Base-by-base conservation (phyloP, 768 basidiomycete genomes). In the Rhizopogon salebrosus region DNA sequence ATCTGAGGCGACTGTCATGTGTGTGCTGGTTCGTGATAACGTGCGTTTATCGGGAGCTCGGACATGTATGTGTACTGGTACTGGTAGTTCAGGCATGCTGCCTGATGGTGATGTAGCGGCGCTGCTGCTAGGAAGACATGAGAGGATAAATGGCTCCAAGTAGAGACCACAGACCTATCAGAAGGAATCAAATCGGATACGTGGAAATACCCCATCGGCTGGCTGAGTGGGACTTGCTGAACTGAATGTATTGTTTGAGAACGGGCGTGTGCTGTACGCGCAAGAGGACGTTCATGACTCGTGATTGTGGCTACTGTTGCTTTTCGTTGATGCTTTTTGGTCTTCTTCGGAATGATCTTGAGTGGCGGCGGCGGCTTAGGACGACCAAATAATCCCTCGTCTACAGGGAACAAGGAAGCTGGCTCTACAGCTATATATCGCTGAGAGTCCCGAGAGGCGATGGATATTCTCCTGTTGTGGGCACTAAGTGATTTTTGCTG, bases 341-440 rank as follows among this genome's bases (percentile, higher is more conserved):
- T 37, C 29, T 46, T 46, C 29, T 46, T 46, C 20, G 43, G 43
- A 10, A 46, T 31, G 37, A 56, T 18, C 24, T 55, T 56, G 0
- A 61, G 53, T 2, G 64, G 58, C 2, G 49, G 51, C 26, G 61
- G 55, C 18, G 60, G 51, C 27, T 58, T 62, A 24, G 63, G 54
- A 4, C 54, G 62, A 11, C 64, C 58, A 41, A 69, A 54, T 29
- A 31, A 66, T 0, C 59, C 23, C 29, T 65, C 65, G 16, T 54
- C 4, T 10, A 54, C 20, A n/a, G 52, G 49, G 51, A 64, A 64
- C 6, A 51, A 9, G n/a, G 62, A 51, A 10, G 4, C 6, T 3
- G 37, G 48, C 4, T 29, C 43, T 14, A 5, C 6, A 6, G 1
- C 0, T 3, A 13, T 36, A 2, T 7, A 18, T 3, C 3, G 3